phyloP scores from a whole-genome alignment of 2,329 filamentous ascomycete species.

The Neonectria magnoliae region DNA sequence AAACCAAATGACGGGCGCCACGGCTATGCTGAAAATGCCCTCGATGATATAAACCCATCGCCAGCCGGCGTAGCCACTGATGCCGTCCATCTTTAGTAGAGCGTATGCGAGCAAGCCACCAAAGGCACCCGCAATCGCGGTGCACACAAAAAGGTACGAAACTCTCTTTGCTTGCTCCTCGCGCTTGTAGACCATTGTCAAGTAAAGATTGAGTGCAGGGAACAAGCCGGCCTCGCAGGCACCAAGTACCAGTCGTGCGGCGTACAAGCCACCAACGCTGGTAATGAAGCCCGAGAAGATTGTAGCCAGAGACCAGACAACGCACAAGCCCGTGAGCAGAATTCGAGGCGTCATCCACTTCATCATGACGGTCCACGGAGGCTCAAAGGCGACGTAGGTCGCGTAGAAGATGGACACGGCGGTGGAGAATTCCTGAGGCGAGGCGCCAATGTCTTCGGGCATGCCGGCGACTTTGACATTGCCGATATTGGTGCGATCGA shows the following conservation, averaged over 20 bases:
- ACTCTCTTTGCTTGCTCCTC: conserved; percentile 65
- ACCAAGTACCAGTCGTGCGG: conserved; percentile 33
- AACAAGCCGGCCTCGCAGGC: conserved; percentile 41
- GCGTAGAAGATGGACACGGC: conserved; percentile 48
- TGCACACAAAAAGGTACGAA: conserved; percentile 58
- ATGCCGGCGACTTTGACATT: conserved; percentile 49
- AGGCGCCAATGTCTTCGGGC: conserved; percentile 46
- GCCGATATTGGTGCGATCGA: conserved; percentile 64
- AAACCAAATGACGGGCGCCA: conserved; percentile 15
- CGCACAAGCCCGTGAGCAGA: conserved; percentile 41
- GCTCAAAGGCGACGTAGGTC: conserved; percentile 46
- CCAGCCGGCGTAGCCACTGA: conserved; percentile 57
- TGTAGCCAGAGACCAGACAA: conserved; percentile 43
- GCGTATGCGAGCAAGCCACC: conserved; percentile 58
- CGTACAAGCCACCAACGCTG: conserved; percentile 42
- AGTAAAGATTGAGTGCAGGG: conserved; percentile 41
- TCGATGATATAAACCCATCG: conserved; percentile 62
- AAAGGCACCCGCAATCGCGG: conserved; percentile 59
- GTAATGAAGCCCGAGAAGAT: conserved; percentile 44
- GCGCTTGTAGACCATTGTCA: conserved; percentile 50
- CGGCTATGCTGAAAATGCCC: conserved; percentile 41
- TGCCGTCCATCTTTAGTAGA: conserved; percentile 56
- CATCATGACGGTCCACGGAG: conserved; percentile 46
- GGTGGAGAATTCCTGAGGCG: conserved; percentile 44
- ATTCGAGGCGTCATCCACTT: conserved; percentile 47